phyloP scores from a whole-genome alignment of 352 stramenopile species.

The Globisporangium viniferum region DNA sequence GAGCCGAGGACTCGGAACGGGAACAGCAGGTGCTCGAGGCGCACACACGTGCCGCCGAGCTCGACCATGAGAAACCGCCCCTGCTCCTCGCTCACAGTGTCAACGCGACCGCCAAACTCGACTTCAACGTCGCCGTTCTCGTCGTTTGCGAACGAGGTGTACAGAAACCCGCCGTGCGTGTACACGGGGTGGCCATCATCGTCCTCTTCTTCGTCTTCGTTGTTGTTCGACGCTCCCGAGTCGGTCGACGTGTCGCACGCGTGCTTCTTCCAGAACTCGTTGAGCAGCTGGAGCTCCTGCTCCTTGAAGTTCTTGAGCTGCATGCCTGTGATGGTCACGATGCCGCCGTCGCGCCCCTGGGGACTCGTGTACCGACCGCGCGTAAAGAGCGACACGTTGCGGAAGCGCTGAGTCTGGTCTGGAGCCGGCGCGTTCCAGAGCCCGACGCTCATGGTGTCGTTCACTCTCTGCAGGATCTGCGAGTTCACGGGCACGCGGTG shows the following conservation, averaged over 20 bases:
- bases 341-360: not conserved
- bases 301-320: constrained; percentile 11
- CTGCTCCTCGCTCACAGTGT: constrained; percentile 6
- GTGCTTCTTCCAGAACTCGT: constrained; percentile 5
- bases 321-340: constrained; percentile 4
- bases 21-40: constrained; percentile 4
- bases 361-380: constrained; percentile 2
- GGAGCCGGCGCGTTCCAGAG: constrained; percentile 6
- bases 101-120: constrained; percentile 5
- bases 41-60: constrained; percentile 5
- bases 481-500: constrained; percentile 9
- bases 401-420: constrained; percentile 3
- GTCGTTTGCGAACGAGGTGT: constrained; percentile 3
- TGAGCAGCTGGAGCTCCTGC: constrained; percentile 2
- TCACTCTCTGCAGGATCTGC: constrained; percentile 5
- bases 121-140: constrained; percentile 1
- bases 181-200: constrained; percentile 1
- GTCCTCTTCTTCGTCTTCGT: not conserved
- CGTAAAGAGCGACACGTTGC: constrained; percentile 12
- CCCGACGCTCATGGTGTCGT: constrained; percentile 1
- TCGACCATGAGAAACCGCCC: constrained; percentile 14
- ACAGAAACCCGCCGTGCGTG: constrained; percentile 9
- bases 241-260: not conserved
- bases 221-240: not conserved
- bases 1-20: constrained; percentile 4